Conservation (phyloP, 139 green algal species). For the Volvox africanus region DNA sequence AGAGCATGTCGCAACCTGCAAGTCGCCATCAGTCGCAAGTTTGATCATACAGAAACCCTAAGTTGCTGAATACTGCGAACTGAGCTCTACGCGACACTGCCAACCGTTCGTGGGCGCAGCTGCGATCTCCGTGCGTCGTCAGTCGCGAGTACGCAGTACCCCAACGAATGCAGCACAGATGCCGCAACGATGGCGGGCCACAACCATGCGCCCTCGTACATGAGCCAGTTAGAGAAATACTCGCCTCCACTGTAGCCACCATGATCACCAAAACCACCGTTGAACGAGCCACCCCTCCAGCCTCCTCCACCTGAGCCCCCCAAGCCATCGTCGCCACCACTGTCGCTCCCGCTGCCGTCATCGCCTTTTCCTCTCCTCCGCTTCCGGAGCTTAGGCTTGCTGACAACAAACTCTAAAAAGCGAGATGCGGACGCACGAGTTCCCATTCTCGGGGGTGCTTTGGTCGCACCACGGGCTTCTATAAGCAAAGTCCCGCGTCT, state of each 20-base stretch:
- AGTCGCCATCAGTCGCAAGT: background rate
- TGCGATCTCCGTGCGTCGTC: conserved; percentile 10
- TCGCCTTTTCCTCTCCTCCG: conserved; percentile 10
- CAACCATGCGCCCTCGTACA: conserved; percentile 12
- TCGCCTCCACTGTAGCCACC: conserved; percentile 26
- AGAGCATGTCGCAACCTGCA: background rate
- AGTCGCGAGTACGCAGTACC: background rate
- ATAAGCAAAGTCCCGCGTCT: background rate
- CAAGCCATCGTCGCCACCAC: conserved; percentile 13
- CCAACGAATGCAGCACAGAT: conserved; percentile 16
- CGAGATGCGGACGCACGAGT: conserved; percentile 15
- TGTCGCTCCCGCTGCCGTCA: background rate
- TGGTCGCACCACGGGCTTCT: background rate
- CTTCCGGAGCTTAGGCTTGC: conserved; percentile 34
- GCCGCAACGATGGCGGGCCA: conserved; percentile 10
- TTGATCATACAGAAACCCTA: conserved; percentile 25
- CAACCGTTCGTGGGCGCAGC: background rate
- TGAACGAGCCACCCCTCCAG: conserved; percentile 2
- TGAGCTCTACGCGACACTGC: background rate
- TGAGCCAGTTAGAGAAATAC: background rate
- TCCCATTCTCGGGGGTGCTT: background rate
- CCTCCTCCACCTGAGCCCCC: background rate
- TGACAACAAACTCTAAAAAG: conserved; percentile 8
- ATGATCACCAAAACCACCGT: conserved; percentile 19
- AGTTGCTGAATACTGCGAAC: background rate